A percentile compares a stretch with the other conserved stretches of the same genome.
Evolutionary conservation across 2,329 filamentous ascomycete genomes (phyloP).

Genomic region (Drechslerella stenobrocha): DNA sequence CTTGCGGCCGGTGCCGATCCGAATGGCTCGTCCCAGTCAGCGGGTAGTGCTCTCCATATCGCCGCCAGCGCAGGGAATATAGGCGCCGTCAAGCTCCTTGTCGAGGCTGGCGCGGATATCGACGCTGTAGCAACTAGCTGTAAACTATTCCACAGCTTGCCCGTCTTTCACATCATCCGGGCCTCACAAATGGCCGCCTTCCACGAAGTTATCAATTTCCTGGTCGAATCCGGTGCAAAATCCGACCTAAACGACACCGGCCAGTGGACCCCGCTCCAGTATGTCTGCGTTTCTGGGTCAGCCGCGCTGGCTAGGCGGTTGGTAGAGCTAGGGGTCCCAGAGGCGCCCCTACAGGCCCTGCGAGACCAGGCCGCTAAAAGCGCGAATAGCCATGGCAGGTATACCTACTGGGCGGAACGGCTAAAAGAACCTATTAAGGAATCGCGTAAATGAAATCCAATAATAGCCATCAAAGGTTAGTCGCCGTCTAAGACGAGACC

Average conservation of each 20-base stretch:
- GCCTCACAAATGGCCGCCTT: constrained; percentile 41
- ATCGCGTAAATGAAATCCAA: no score
- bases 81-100: constrained; percentile 43
- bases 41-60: constrained; percentile 46
- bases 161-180: constrained; percentile 15
- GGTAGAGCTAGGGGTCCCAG: constrained; percentile 25
- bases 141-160: constrained; percentile 29
- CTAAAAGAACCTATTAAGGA: constrained; percentile 25
- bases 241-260: neutral
- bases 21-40: constrained; percentile 55
- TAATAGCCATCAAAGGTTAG: no score
- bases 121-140: constrained; percentile 7
- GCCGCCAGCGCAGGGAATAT: constrained; percentile 48
- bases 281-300: constrained; percentile 23
- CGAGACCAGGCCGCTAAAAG: constrained; percentile 5
- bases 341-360: constrained; percentile 14
- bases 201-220: constrained; percentile 47
- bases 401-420: constrained; percentile 21
- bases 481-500: no score
- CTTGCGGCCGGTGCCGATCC: constrained; percentile 55
- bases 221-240: constrained; percentile 46
- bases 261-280: constrained; percentile 35
- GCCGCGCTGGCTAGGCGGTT: constrained; percentile 14
- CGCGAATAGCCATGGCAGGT: constrained; percentile 17
- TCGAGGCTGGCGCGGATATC: constrained; percentile 44